Evolutionary conservation across 2,329 filamentous ascomycete genomes (phyloP).

Genomic region (Paraphaeosphaeria minitans): DNA sequence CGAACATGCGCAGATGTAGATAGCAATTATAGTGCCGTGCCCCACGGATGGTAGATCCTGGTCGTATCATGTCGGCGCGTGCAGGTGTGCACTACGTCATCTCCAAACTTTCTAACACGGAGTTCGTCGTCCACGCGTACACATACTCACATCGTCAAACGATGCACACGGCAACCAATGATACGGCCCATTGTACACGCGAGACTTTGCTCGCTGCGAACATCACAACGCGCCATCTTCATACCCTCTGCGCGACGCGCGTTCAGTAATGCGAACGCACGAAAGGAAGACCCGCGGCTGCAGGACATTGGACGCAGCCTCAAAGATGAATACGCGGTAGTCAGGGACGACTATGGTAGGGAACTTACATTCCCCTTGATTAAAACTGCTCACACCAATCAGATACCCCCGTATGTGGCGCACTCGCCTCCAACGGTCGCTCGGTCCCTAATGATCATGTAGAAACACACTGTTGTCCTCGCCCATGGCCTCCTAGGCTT

Average conservation of each 20-base stretch:
- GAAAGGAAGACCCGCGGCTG: slow-evolving; percentile 55
- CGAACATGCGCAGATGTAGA: background rate
- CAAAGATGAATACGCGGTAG: slow-evolving; percentile 65
- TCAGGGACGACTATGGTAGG: slow-evolving; percentile 63
- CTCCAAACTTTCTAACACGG: slow-evolving; percentile 15
- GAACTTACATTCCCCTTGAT: background rate
- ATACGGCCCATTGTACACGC: slow-evolving; percentile 37
- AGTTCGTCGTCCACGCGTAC: slow-evolving; percentile 8
- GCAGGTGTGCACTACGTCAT: slow-evolving; percentile 10
- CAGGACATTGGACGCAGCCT: slow-evolving; percentile 59
- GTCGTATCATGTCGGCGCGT: slow-evolving; percentile 1
- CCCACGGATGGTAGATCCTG: background rate
- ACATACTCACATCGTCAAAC: slow-evolving; percentile 8
- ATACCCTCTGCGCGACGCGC: slow-evolving; percentile 15
- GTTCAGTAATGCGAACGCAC: slow-evolving; percentile 31
- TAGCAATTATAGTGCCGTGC: background rate
- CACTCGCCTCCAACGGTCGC: slow-evolving; percentile 31
- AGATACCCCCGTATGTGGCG: slow-evolving; percentile 41
- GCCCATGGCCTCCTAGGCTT: slow-evolving; percentile 71
- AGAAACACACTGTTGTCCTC: slow-evolving; percentile 64
- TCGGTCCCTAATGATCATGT: slow-evolving; percentile 35
- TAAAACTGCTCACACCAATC: slow-evolving; percentile 20
- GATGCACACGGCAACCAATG: slow-evolving; percentile 35
- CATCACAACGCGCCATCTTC: slow-evolving; percentile 7
- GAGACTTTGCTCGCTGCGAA: slow-evolving; percentile 27